These are phyloP conservation scores for Jaltomata sinuosa DNA, from an alignment of 257 asterid species.

Conservation along the genomic window DNA sequence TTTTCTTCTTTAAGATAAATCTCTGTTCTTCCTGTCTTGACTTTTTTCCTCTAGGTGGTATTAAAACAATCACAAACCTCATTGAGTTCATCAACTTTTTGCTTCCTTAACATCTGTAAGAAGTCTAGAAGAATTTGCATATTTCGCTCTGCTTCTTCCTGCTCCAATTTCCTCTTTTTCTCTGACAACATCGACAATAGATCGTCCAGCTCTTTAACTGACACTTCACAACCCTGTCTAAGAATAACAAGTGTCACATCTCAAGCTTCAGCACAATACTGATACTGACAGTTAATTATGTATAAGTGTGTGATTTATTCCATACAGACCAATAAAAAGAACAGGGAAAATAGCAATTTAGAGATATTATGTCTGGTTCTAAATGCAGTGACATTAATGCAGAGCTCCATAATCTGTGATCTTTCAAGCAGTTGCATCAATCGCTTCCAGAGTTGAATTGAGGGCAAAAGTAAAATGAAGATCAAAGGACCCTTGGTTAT, in stretches of 20 bases:
- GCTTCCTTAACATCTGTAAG: slow-evolving; percentile 52
- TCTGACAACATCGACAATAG: slow-evolving; percentile 50
- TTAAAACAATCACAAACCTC: slow-evolving; percentile 41
- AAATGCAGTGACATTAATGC: neutral
- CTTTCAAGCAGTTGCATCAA: neutral
- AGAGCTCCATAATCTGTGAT: neutral
- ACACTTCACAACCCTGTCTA: slow-evolving; percentile 80
- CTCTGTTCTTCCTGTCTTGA: neutral
- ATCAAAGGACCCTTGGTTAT: neutral
- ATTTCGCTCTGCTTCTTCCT: slow-evolving; percentile 78
- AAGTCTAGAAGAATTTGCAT: slow-evolving; percentile 70
- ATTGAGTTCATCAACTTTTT: slow-evolving; percentile 52
- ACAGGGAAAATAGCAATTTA: neutral
- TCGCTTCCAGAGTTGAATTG: neutral
- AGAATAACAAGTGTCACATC: slow-evolving; percentile 24
- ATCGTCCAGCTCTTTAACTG: slow-evolving; percentile 58
- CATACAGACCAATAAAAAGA: neutral
- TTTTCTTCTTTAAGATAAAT: neutral
- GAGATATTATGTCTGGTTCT: neutral
- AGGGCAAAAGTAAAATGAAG: neutral
- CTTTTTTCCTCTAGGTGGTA: neutral
- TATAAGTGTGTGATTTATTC: neutral
- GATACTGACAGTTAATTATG: neutral
- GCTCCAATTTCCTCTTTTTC: slow-evolving; percentile 72
- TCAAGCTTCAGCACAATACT: slow-evolving; percentile 18